phyloP scores from a whole-genome alignment of 2,329 filamentous ascomycete genomes.

The Pseudogymnoascus sp. region DNA sequence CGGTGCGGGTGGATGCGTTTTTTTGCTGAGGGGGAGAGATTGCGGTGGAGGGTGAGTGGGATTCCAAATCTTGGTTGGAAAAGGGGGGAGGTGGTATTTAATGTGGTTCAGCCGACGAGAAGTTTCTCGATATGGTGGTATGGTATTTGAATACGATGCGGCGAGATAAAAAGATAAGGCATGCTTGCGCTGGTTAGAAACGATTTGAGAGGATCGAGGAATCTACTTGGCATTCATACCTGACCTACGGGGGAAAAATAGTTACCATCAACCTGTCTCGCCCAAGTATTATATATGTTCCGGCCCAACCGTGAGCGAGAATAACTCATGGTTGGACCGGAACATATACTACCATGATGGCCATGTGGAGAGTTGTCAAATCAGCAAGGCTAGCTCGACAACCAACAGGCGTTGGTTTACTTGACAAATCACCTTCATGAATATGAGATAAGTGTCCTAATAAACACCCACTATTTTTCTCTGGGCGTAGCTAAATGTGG shows the following conservation, averaged over 20 bases:
- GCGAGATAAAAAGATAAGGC: too few species aligned
- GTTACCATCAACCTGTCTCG: too few species aligned
- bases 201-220: not conserved
- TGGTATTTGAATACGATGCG: not conserved
- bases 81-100: not conserved
- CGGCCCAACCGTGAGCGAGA: too few species aligned
- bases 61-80: not conserved
- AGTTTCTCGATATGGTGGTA: too few species aligned
- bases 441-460: not conserved
- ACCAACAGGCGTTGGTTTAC: not conserved
- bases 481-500: not conserved
- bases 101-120: not conserved
- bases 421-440: not conserved
- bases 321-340: too few species aligned
- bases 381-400: too few species aligned
- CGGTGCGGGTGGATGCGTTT: not conserved
- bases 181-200: too few species aligned
- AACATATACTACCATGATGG: too few species aligned
- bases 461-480: not conserved
- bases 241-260: not conserved
- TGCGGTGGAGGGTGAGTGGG: not conserved
- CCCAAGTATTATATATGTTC: too few species aligned
- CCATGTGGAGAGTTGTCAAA: too few species aligned
- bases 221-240: not conserved
- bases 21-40: not conserved